Evolutionary conservation across 495 filamentous ascomycete genomes (phyloP), one percentile per base, ranked within the genome.

Genomic region (Massariosphaeria phaeospora): DNA sequence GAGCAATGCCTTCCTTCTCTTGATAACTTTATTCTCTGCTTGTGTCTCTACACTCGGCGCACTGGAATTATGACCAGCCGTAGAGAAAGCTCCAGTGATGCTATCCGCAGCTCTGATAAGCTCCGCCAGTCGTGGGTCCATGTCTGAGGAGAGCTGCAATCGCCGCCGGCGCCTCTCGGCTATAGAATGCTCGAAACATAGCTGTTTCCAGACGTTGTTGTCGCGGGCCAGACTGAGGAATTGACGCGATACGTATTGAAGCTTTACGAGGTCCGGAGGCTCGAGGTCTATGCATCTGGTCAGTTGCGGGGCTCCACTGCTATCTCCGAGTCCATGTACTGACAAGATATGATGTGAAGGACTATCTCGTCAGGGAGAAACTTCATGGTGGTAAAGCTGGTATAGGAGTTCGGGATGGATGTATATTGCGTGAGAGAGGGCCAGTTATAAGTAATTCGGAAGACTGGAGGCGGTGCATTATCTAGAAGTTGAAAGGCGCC

Each of bases 301-400:
- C 13, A 48, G 38, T 36, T 7, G 52, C 11, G 55, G 45, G 49
- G 20, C 35, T 48, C n/a, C 12, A 43, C 27, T 23, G 31, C 36
- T 55, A 17, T 27, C n/a, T 41, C 42, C 24, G 29, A 46, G 25
- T 31, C 36, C 34, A 44, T 30, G 53, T 44, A 72, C 82, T 75
- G 73, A 89, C 84, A 86, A 40, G 82, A 79, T 51, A 85, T 68
- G 55, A 91, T 86, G 64, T 88, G 83, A 59, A 87, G 75, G 39
- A 90, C 67, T 49, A 91, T 79, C 71, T 93, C 88, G 63, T 80
- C 78, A n/a, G 88, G 88, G 27, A 93, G 78, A 33, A 66, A 75
- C 49, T 83, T 75, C 79, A 84, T 83, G 29, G 42, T 30, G 26
- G 38, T 40, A 40, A 3, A 40, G 15, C 20, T 40, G 38, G 24